Percentiles rank a stretch among this genome's conserved stretches.
phyloP scores from a whole-genome alignment of 2,329 filamentous ascomycete species.

The Alternaria brassicae region DNA sequence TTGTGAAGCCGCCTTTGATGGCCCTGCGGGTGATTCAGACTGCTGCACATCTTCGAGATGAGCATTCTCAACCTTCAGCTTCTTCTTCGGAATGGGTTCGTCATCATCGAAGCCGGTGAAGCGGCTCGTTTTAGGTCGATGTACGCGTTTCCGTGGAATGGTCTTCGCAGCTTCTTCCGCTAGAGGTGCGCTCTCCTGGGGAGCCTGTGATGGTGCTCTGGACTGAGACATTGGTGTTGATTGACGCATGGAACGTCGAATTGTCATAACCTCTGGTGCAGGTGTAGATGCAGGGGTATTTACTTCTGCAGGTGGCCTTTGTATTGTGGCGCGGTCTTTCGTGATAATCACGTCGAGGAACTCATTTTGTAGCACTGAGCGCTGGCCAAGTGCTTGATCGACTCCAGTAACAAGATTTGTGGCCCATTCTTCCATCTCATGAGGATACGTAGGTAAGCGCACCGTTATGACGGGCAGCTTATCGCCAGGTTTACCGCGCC shows the following conservation, averaged over 20 bases:
- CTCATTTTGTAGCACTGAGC: slow-evolving; percentile 86
- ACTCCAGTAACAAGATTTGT: slow-evolving; percentile 72
- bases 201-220: slow-evolving; percentile 26
- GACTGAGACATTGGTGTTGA: slow-evolving; percentile 26
- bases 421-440: slow-evolving; percentile 69
- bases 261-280: slow-evolving; percentile 18
- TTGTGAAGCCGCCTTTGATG: slow-evolving; percentile 18
- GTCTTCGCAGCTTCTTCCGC: slow-evolving; percentile 32
- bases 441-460: slow-evolving; percentile 62
- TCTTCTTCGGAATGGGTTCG: slow-evolving; percentile 40
- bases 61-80: slow-evolving; percentile 34
- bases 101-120: slow-evolving; percentile 79
- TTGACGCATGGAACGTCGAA: slow-evolving; percentile 23
- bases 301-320: slow-evolving; percentile 65
- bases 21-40: slow-evolving; percentile 9
- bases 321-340: slow-evolving; percentile 76
- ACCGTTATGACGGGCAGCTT: slow-evolving; percentile 81
- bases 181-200: slow-evolving; percentile 22
- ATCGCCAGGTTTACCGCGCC: slow-evolving; percentile 67
- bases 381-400: slow-evolving; percentile 76
- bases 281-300: slow-evolving; percentile 28
- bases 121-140: slow-evolving; percentile 54
- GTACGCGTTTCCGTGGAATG: slow-evolving; percentile 41
- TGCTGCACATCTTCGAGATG: slow-evolving; percentile 39
- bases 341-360: slow-evolving; percentile 88